Evolutionary conservation across 2,329 filamentous ascomycete genomes (phyloP), one percentile per base, ranked within the genome.

Genomic region (Pseudohalonectria lignicola): DNA sequence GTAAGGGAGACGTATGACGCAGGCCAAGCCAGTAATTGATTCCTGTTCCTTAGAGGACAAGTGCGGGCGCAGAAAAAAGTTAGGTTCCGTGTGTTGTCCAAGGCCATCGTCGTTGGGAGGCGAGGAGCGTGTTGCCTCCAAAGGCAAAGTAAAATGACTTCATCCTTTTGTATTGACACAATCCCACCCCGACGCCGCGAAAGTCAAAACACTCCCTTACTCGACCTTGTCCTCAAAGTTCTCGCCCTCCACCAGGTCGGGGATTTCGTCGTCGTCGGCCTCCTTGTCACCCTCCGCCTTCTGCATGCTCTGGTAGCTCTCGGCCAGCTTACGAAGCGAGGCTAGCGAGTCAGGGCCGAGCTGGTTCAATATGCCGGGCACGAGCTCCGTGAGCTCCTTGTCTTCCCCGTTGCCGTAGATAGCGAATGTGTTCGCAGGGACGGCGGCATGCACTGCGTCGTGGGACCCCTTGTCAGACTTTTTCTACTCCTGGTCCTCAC

Each of bases 221-320:
- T 94, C 87, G 63, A 92, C 86, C 70, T 95, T 95, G 68, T 79
- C 83, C 76, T 98, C 92, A 59, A 98, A 98, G 77, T 86, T 94
- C 76, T 94, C 86, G 57, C 92, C 92, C 59, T 87, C 86, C 46
- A 98, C 90, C 50, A 98, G 75, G 53, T 96, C 88, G 53, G 92
- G 92, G 63, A 98, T 98, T 63, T 96, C 92, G 53, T 94, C 87
- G 45, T 92, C 86, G 41, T 80, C 77, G 54, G 81, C 77, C 64
- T 83, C 80, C 55, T 79, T 84, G 49, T 79, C 81, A 39, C 73
- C 80, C 64, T 86, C 84, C 59, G 79, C 82, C 82, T 94, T 94
- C 72, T 95, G 90, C 79, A 96, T 79, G 72, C 79, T 92, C 80
- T 98, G 92, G 78, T 98, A 98, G 77, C 84, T 93, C 78, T 98